Percentiles rank a stretch among this genome's conserved stretches.
Conservation (phyloP, 148 eudicot genomes). For the Camellia lanceoleosa region DNA sequence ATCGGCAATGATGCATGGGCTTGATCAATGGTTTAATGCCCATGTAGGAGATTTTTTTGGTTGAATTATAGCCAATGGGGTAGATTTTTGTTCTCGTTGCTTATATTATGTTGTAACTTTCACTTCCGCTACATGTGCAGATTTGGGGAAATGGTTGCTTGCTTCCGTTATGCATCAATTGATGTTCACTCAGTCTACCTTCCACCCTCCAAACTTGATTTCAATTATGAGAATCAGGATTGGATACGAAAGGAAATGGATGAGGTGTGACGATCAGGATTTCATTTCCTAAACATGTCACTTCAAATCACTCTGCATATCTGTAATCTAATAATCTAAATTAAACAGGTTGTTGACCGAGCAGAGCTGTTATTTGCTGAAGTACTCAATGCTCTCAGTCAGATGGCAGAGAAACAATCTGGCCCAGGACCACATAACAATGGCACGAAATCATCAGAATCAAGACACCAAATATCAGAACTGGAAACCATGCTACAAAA, state of each 20-base stretch:
- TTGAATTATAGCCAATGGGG: background rate
- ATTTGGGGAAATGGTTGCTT: conserved; percentile 96
- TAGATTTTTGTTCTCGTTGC: background rate
- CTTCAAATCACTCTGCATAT: conserved; percentile 5
- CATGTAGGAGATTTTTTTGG: background rate
- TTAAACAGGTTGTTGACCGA: conserved; percentile 55
- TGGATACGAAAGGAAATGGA: conserved; percentile 81
- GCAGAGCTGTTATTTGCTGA: conserved; percentile 81
- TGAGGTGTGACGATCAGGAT: conserved; percentile 51
- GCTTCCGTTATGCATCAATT: conserved; percentile 97
- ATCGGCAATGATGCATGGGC: background rate
- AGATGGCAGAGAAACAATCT: conserved; percentile 49
- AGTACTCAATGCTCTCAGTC: conserved; percentile 61
- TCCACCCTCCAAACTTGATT: conserved; percentile 83
- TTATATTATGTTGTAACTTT: background rate
- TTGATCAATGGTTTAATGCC: conserved; percentile 3
- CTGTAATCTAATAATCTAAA: conserved; percentile 16
- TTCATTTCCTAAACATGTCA: background rate
- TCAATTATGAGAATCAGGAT: conserved; percentile 63
- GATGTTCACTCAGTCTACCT: conserved; percentile 90
- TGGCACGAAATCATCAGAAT: conserved; percentile 35
- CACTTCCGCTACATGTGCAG: conserved; percentile 35
- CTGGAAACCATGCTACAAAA: conserved; percentile 60
- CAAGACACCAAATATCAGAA: conserved; percentile 50
- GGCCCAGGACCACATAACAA: conserved; percentile 34